phyloP scores from a whole-genome alignment of 805 yeast species.

The Peterozyma toletana region DNA sequence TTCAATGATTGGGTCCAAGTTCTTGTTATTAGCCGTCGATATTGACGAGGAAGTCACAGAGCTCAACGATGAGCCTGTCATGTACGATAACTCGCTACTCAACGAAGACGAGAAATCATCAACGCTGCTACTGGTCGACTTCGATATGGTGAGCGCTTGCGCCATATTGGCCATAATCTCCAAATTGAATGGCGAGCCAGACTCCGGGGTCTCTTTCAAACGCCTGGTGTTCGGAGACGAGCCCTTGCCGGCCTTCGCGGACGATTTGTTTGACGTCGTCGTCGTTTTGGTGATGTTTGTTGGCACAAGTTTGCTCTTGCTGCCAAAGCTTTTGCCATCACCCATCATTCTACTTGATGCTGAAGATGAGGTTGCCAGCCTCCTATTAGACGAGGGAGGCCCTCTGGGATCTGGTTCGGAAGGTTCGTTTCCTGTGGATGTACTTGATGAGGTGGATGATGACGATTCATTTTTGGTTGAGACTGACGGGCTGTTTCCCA shows the following conservation, averaged over 20 bases:
- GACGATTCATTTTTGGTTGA: slow-evolving; percentile 7
- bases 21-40: slow-evolving; percentile 17
- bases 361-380: slow-evolving; percentile 8
- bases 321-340: not conserved
- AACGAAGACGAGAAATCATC: slow-evolving; percentile 26
- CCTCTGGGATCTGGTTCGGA: slow-evolving; percentile 7
- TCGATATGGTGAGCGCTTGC: slow-evolving; percentile 18
- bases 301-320: not conserved
- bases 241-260: not conserved
- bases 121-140: slow-evolving; percentile 1
- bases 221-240: not conserved
- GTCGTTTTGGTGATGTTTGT: not conserved
- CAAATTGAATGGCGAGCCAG: slow-evolving; percentile 22
- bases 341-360: not conserved
- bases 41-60: slow-evolving; percentile 16
- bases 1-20: slow-evolving; percentile 27
- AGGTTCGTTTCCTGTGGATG: slow-evolving; percentile 2
- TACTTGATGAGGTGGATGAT: not conserved
- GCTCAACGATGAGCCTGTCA: slow-evolving; percentile 20
- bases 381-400: slow-evolving; percentile 3
- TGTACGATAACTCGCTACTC: slow-evolving; percentile 31
- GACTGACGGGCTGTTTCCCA: slow-evolving; percentile 10
- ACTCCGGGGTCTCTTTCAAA: not conserved
- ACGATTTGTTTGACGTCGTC: no score
- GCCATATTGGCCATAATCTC: slow-evolving; percentile 44